These are phyloP conservation scores for Backusella sp. DNA, from an alignment of 192 early-diverging fungal species.

Conservation along the genomic window DNA sequence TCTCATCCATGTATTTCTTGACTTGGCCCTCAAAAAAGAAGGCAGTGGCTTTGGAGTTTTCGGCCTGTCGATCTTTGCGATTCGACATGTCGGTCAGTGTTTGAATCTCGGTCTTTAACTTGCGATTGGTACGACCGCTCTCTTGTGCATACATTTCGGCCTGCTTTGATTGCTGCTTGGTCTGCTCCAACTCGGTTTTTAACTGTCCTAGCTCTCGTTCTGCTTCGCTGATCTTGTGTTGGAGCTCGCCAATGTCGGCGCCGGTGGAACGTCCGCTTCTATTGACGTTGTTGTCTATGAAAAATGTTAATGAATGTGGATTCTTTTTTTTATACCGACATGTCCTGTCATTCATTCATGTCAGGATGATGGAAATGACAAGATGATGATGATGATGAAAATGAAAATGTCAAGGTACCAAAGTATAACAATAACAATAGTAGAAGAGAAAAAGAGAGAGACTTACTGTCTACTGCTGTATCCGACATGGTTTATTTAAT, in stretches of 20 bases:
- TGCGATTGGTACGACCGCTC: constrained; percentile 34
- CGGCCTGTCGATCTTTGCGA: constrained; percentile 40
- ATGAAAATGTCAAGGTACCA: background rate
- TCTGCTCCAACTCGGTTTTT: constrained; percentile 25
- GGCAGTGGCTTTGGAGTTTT: constrained; percentile 38
- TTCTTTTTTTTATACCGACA: background rate
- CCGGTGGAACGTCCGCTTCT: constrained; percentile 21
- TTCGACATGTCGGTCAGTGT: constrained; percentile 37
- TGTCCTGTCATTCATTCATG: background rate
- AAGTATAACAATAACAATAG: background rate
- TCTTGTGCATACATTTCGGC: constrained; percentile 35
- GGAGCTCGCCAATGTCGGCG: constrained; percentile 37
- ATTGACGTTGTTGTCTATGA: background rate
- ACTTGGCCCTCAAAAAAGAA: constrained; percentile 42
- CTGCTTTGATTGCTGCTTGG: constrained; percentile 26
- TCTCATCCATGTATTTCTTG: constrained; percentile 40
- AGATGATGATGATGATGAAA: background rate
- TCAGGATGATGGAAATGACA: background rate
- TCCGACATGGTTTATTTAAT: background rate
- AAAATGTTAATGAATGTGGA: background rate
- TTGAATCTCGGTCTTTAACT: constrained; percentile 36
- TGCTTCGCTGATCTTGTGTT: constrained; percentile 34
- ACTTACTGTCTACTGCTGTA: background rate
- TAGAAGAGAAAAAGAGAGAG: background rate
- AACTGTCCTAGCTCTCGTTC: constrained; percentile 25